Percentiles rank a stretch among this genome's conserved stretches.
These are phyloP conservation scores for Rhododendron molle DNA, from an alignment of 148 eudicot species.

Conservation along the genomic window DNA sequence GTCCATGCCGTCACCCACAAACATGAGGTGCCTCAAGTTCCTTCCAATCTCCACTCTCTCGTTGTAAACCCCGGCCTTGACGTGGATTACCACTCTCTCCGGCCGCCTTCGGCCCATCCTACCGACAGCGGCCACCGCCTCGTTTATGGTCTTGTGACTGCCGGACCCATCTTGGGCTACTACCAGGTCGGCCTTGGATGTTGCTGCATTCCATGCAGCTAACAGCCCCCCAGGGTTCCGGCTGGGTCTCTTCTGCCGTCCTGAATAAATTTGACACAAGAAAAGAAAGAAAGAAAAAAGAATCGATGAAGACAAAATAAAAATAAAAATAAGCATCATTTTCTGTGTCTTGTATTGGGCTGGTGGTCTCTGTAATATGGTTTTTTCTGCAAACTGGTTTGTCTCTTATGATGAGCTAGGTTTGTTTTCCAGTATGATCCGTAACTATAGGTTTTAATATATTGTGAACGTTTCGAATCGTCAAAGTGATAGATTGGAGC, in stretches of 20 bases:
- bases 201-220: conserved; percentile 48
- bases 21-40: conserved; percentile 50
- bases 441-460: neutral
- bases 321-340: neutral
- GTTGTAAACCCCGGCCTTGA: conserved; percentile 59
- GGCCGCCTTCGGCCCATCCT: conserved; percentile 13
- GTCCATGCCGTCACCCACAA: conserved; percentile 78
- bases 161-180: conserved; percentile 80
- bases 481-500: neutral
- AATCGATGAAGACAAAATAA: neutral
- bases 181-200: conserved; percentile 49
- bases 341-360: neutral
- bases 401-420: neutral
- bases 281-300: neutral
- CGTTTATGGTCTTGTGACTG: conserved; percentile 43
- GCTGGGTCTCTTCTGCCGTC: conserved; percentile 2
- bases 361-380: neutral
- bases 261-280: neutral
- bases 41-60: conserved; percentile 54
- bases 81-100: conserved; percentile 47
- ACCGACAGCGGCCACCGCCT: conserved; percentile 42
- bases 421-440: neutral
- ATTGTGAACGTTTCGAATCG: neutral
- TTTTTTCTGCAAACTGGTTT: neutral
- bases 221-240: conserved; percentile 24